A percentile compares a stretch with the other conserved stretches of the same genome.
Evolutionary conservation across 495 filamentous ascomycete genomes (phyloP).

Genomic region (Tetracladium setigerum): DNA sequence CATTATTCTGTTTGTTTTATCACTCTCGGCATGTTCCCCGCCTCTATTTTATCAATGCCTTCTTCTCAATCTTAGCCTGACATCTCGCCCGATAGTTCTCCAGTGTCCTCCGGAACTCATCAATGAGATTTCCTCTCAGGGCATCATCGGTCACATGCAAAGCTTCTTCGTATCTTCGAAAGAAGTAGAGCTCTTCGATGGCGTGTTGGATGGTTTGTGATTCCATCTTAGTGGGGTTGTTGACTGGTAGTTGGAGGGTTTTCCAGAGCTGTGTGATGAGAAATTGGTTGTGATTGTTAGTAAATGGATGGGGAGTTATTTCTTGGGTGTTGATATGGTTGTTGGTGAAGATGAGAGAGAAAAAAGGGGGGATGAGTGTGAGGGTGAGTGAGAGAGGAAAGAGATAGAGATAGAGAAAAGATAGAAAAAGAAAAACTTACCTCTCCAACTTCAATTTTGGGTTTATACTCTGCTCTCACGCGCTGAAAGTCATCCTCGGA

Average conservation of each 20-base stretch:
- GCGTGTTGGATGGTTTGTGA: slow-evolving; percentile 42
- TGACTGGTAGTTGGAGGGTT: slow-evolving; percentile 32
- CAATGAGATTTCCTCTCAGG: slow-evolving; percentile 22
- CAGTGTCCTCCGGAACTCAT: slow-evolving; percentile 14
- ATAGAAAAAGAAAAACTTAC: slow-evolving; percentile 4
- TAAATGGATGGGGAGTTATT: neutral
- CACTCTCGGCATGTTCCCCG: too few relatives aligned
- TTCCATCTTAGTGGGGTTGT: slow-evolving; percentile 24
- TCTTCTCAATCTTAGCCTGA: slow-evolving; percentile 6
- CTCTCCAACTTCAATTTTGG: slow-evolving; percentile 19
- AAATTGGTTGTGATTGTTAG: too few relatives aligned
- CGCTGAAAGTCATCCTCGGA: slow-evolving; percentile 18
- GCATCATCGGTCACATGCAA: slow-evolving; percentile 25
- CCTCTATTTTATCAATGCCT: slow-evolving; percentile 1
- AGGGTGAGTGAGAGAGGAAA: too few relatives aligned
- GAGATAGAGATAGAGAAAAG: neutral
- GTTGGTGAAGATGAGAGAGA: too few relatives aligned
- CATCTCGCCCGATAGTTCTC: slow-evolving; percentile 15
- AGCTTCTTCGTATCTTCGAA: slow-evolving; percentile 36
- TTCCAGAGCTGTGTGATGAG: slow-evolving; percentile 38
- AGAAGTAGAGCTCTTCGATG: slow-evolving; percentile 50
- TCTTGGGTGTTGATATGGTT: too few relatives aligned
- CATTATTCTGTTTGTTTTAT: too few relatives aligned
- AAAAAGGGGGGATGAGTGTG: too few relatives aligned
- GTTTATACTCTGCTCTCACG: slow-evolving; percentile 13